Percentiles rank a stretch among this genome's conserved stretches.
phyloP scores from a whole-genome alignment of 257 asterid species.

The Sherardia arvensis region DNA sequence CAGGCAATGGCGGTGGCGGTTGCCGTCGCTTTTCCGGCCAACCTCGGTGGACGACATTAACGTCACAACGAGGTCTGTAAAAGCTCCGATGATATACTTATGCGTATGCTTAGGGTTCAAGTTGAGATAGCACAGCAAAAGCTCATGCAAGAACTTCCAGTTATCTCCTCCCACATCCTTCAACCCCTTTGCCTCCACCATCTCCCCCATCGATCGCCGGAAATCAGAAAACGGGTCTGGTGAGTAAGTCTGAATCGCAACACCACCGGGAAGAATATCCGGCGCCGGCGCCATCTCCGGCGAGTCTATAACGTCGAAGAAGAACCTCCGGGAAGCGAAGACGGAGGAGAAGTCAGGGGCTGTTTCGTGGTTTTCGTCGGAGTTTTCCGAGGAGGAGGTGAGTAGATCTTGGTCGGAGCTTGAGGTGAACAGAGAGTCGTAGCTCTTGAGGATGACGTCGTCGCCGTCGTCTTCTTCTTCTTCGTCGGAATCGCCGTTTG shows the following conservation, averaged over 20 bases:
- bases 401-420: slow-evolving; percentile 22
- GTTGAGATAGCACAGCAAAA: slow-evolving; percentile 51
- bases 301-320: slow-evolving; percentile 50
- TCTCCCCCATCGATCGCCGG: slow-evolving; percentile 64
- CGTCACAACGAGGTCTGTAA: slow-evolving; percentile 56
- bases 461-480: slow-evolving; percentile 3
- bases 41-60: slow-evolving; percentile 19
- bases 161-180: slow-evolving; percentile 23
- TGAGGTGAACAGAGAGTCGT: slow-evolving; percentile 44
- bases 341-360: slow-evolving; percentile 53
- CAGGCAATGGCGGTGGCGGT: slow-evolving; percentile 5
- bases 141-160: slow-evolving; percentile 64
- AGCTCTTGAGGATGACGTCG: slow-evolving; percentile 23
- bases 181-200: slow-evolving; percentile 49
- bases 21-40: slow-evolving; percentile 18
- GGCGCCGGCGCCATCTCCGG: not conserved
- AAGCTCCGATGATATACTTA: slow-evolving; percentile 56
- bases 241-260: slow-evolving; percentile 51
- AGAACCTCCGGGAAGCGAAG: slow-evolving; percentile 76
- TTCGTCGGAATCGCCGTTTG: slow-evolving; percentile 15
- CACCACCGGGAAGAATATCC: slow-evolving; percentile 33
- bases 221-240: slow-evolving; percentile 69
- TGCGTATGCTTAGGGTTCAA: slow-evolving; percentile 64
- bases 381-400: slow-evolving; percentile 14
- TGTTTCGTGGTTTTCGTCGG: slow-evolving; percentile 10